phyloP scores from a whole-genome alignment of 2,329 filamentous ascomycete genomes.

The Metarhizium guizhouense region DNA sequence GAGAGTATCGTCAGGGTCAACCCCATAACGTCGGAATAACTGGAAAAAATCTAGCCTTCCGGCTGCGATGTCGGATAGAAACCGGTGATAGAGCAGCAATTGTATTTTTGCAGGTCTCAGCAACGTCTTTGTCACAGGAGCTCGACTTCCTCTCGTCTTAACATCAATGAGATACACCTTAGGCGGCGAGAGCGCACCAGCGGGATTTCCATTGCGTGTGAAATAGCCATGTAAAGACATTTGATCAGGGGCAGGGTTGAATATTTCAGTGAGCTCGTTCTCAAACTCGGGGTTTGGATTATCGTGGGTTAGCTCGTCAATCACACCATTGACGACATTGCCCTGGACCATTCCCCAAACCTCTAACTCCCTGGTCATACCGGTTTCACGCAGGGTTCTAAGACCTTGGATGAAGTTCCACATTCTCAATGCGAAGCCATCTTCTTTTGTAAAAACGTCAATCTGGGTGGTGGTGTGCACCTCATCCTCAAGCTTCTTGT shows the following conservation, averaged over 20 bases:
- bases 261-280: conserved; percentile 36
- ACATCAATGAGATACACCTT: conserved; percentile 74
- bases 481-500: conserved; percentile 76
- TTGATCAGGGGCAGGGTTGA: conserved; percentile 21
- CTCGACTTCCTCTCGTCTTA: conserved; percentile 65
- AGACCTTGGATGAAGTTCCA: conserved; percentile 91
- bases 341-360: conserved; percentile 81
- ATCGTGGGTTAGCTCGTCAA: conserved; percentile 73
- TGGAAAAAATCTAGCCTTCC: conserved; percentile 59
- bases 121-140: conserved; percentile 57
- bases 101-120: conserved; percentile 77
- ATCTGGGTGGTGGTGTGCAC: conserved; percentile 71
- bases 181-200: conserved; percentile 2
- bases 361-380: conserved; percentile 66
- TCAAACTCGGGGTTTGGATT: conserved; percentile 69
- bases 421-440: conserved; percentile 70
- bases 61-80: conserved; percentile 68
- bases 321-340: conserved; percentile 78
- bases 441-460: conserved; percentile 65
- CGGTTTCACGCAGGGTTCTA: conserved; percentile 60
- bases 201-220: conserved; percentile 13
- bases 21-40: conserved; percentile 62
- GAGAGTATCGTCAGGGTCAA: conserved; percentile 58
- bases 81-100: conserved; percentile 78
- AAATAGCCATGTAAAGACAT: conserved; percentile 33